Percentiles rank a stretch among this genome's conserved stretches.
These are phyloP conservation scores for Lasiodiplodia hormozganensis DNA, from an alignment of 2,329 filamentous ascomycete species.

Conservation along the genomic window DNA sequence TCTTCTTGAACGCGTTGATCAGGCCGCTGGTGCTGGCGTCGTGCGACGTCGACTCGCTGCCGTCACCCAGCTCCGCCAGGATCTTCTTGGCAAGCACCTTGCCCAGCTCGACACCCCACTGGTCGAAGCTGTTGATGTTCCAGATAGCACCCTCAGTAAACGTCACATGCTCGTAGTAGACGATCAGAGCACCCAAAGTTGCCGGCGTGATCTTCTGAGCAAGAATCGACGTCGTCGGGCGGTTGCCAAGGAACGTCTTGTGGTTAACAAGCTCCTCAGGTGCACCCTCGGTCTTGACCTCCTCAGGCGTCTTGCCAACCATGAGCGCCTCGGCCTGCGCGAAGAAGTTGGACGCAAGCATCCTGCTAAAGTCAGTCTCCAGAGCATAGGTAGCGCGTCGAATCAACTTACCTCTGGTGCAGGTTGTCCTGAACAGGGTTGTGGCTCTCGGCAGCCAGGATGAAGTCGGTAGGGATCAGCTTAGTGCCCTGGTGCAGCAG, in stretches of 20 bases:
- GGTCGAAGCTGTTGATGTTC: constrained; percentile 99
- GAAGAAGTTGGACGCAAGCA: constrained; percentile 92
- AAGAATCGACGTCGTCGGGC: constrained; percentile 93
- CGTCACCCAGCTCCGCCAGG: constrained; percentile 76
- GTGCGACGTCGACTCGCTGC: constrained; percentile 75
- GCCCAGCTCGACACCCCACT: constrained; percentile 98
- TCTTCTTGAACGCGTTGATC: constrained; percentile 91
- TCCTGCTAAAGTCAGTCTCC: constrained; percentile 52
- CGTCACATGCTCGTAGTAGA: constrained; percentile 98
- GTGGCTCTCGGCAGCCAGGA: constrained; percentile 94
- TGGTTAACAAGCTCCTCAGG: constrained; percentile 84
- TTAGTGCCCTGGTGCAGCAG: constrained; percentile 98
- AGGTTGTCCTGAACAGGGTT: constrained; percentile 92
- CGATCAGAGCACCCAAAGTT: constrained; percentile 92
- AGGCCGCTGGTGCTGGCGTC: constrained; percentile 88
- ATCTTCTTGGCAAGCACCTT: constrained; percentile 85
- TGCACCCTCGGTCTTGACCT: constrained; percentile 78
- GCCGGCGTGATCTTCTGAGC: constrained; percentile 93
- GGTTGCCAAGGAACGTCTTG: constrained; percentile 99
- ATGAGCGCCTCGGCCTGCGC: constrained; percentile 88
- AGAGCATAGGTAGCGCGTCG: neutral
- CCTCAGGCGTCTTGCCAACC: constrained; percentile 85
- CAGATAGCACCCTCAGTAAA: constrained; percentile 97
- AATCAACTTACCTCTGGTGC: constrained; percentile 74
- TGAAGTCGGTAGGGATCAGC: constrained; percentile 98